Conservation (phyloP, 2,329 filamentous ascomycete genomes). For the Fusarium cicatricum region DNA sequence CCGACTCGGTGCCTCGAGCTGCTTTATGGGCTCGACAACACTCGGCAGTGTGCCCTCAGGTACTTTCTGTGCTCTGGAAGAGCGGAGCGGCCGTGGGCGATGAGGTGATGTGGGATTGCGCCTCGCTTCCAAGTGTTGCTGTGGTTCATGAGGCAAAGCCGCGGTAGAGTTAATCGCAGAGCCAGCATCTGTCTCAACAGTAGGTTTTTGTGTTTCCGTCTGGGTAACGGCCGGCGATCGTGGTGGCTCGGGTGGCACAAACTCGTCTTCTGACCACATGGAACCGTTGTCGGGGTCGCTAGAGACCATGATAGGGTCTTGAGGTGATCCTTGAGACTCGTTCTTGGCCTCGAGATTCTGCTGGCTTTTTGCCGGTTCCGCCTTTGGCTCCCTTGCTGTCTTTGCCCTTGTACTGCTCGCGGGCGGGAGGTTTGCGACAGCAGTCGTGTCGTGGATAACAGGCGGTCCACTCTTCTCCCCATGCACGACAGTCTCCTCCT, state of each 20-base stretch:
- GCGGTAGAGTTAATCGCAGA: not conserved
- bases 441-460: not conserved
- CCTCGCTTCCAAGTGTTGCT: not conserved
- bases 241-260: not conserved
- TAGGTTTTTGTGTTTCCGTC: not conserved
- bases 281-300: conserved; percentile 24
- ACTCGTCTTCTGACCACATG: conserved; percentile 1
- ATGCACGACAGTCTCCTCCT: not conserved
- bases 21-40: not conserved
- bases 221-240: not conserved
- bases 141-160: not conserved
- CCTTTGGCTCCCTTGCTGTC: not conserved
- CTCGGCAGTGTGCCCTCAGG: not conserved
- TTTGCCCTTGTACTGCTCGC: not conserved
- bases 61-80: not conserved
- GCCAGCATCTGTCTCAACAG: not conserved
- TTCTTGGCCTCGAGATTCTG: not conserved
- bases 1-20: not conserved
- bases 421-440: not conserved
- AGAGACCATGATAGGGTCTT: conserved; percentile 27
- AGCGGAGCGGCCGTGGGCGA: not conserved
- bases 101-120: not conserved
- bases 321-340: not conserved
- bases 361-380: not conserved
- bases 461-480: not conserved